Conservation (phyloP, 31 red algal genomes). For the Endocladia muricata region DNA sequence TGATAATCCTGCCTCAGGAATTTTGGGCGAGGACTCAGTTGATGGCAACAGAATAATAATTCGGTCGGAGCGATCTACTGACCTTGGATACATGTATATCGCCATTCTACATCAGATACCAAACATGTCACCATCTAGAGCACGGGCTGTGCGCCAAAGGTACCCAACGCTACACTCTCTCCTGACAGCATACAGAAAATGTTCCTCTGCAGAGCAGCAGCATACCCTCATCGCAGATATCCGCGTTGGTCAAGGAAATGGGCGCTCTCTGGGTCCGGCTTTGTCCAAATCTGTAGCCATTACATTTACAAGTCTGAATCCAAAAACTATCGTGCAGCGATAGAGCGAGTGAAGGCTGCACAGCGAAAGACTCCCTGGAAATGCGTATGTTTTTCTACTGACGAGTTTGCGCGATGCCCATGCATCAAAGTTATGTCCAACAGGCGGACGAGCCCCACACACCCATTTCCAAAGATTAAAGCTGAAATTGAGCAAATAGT, state of each 20-base stretch:
- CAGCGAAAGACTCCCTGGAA: too few species aligned
- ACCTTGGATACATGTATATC: conserved; percentile 48
- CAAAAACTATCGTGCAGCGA: too few species aligned
- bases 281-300: conserved; percentile 12
- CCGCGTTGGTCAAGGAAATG: neutral
- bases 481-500: too few species aligned
- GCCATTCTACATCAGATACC: conserved; percentile 34
- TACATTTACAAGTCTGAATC: conserved; percentile 13
- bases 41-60: too few species aligned
- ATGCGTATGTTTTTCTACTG: too few species aligned
- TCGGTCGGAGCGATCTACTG: neutral
- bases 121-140: conserved; percentile 20
- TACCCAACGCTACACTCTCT: conserved; percentile 48
- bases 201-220: neutral
- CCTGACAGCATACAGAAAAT: conserved; percentile 17
- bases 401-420: too few species aligned
- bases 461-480: too few species aligned
- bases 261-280: conserved; percentile 23
- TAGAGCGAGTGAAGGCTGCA: too few species aligned
- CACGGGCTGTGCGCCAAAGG: conserved; percentile 30
- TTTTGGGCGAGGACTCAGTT: too few species aligned
- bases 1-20: too few species aligned
- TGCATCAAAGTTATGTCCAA: too few species aligned
- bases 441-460: too few species aligned
- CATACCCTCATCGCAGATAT: conserved; percentile 16